These are phyloP conservation scores for Sporothrix humicola DNA, from an alignment of 2,329 filamentous ascomycete species.

Conservation along the genomic window DNA sequence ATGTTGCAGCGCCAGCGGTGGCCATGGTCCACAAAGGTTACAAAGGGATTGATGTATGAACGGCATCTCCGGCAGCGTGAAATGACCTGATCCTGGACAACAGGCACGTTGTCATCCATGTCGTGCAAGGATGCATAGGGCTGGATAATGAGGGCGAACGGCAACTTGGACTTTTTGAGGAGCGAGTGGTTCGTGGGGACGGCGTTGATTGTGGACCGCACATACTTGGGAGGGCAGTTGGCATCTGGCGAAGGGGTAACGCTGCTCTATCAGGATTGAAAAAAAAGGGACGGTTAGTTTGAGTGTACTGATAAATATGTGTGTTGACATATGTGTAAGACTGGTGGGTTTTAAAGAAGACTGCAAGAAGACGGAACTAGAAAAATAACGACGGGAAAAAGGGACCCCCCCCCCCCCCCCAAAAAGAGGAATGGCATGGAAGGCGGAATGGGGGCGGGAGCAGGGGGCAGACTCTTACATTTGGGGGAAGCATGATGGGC, in stretches of 20 bases:
- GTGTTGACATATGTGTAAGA: too few species aligned
- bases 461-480: constrained; percentile 67
- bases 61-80: constrained; percentile 93
- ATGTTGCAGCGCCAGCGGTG: constrained; percentile 99
- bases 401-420: too few species aligned
- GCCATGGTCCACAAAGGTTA: constrained; percentile 93
- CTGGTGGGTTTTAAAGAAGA: too few species aligned
- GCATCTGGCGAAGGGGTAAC: constrained; percentile 89
- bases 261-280: constrained; percentile 65
- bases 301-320: too few species aligned
- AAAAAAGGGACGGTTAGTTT: constrained; percentile 32
- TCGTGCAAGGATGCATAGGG: constrained; percentile 94
- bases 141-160: constrained; percentile 94
- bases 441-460: background rate
- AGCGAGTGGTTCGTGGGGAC: constrained; percentile 90
- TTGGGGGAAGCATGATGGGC: constrained; percentile 86
- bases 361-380: constrained; percentile 30
- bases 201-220: constrained; percentile 92
- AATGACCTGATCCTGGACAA: constrained; percentile 96
- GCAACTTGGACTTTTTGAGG: constrained; percentile 94
- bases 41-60: constrained; percentile 97
- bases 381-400: background rate
- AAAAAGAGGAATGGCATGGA: background rate
- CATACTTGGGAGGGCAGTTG: constrained; percentile 92
- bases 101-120: constrained; percentile 84